Evolutionary conservation across 192 early-diverging fungal genomes (phyloP), one percentile per base, ranked within the genome.

Genomic region (Glomus cerebriforme): DNA sequence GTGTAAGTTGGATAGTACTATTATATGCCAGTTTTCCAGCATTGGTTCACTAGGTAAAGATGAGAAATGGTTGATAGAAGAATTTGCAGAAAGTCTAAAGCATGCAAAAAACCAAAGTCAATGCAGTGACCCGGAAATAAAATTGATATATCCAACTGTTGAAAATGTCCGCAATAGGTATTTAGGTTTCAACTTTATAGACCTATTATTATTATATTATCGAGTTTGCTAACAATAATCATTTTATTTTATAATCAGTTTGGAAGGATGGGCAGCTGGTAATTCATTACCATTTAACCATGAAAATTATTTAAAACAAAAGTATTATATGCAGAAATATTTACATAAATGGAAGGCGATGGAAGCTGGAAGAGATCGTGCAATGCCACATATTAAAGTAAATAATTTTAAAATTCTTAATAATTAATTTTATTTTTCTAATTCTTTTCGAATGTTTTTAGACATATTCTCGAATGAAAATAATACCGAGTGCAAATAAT

Each of bases 381-480:
- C 90, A 13, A 91, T 92, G 89, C 92, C 92, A 34, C 92, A 93
- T 81, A 89, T 92, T 78, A 93, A 92, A 74, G 88, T 86, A 12
- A n/a, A 13, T 49, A 79, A 70, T 17, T 85, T 22, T 63, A 63
- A 65, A n/a, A 17, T 78, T 24, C 7, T 75, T 17, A 75, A 10
- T 17, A n/a, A 58, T 66, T 47, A 49, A 43, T 43, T 43, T 43
- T 43, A 12, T 35, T 37, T 62, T 60, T 37, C 49, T 62, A 8
- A 37, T 31, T 6, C 3, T 8, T 59, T 75, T 59, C 12, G 9
- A 6, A 15, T 76, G 35, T 12, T 69, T 13, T 43, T 54, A 83
- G 73, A 85, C 86, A 13, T 87, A 81, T 43, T 82, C 86, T 7
- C 62, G 86, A 39, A 63, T 88, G 27, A 85, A 74, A 60, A 82